Percentiles rank a stretch among this genome's conserved stretches.
These are phyloP conservation scores for Trypanosomatidae sp. DNA, from an alignment of 208 protist genomes.

Conservation along the genomic window DNA sequence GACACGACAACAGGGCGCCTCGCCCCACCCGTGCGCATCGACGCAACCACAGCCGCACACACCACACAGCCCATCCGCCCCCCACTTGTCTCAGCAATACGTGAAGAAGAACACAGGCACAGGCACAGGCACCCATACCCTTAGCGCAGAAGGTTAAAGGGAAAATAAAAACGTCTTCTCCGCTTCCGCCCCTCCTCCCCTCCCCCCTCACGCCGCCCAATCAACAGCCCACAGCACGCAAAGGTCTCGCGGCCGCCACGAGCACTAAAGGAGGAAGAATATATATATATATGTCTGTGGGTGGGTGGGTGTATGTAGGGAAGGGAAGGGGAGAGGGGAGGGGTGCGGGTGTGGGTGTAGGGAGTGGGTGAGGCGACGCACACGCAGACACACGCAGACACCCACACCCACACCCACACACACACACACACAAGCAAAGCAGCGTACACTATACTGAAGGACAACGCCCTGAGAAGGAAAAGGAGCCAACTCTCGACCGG, in stretches of 20 bases:
- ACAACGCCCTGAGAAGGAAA: too few relatives aligned
- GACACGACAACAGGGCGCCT: neutral
- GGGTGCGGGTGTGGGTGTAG: neutral
- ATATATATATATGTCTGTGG: too few relatives aligned
- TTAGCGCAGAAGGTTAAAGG: neutral
- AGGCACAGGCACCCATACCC: constrained; percentile 1
- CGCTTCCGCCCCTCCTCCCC: too few relatives aligned
- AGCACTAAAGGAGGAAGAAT: neutral
- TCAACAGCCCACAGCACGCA: neutral
- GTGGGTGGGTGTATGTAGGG: neutral
- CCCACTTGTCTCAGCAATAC: neutral
- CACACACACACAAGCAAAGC: neutral
- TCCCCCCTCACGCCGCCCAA: neutral
- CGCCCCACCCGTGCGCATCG: neutral
- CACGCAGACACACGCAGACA: neutral
- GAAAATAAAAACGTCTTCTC: neutral
- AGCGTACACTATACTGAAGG: too few relatives aligned
- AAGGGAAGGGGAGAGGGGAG: neutral
- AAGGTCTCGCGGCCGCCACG: neutral
- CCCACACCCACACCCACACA: neutral
- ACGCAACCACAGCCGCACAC: neutral
- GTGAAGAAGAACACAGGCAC: constrained; percentile 3
- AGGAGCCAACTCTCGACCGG: too few relatives aligned
- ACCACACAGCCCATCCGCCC: neutral
- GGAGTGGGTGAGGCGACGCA: neutral